These are phyloP conservation scores for Yamadazyma olivae DNA, from an alignment of 805 yeast genomes.

Conservation along the genomic window DNA sequence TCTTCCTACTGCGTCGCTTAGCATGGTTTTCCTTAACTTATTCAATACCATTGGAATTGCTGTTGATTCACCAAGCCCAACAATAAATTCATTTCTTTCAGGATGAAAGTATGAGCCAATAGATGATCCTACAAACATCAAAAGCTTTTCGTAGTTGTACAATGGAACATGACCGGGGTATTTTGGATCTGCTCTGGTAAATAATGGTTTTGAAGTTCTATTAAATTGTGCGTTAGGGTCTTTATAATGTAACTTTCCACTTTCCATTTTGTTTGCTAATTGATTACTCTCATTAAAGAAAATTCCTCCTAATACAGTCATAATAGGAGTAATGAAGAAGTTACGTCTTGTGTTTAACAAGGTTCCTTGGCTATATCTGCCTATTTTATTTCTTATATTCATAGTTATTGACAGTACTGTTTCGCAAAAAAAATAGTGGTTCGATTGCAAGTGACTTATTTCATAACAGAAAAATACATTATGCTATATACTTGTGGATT, in stretches of 20 bases:
- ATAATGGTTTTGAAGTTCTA: slow-evolving; percentile 24
- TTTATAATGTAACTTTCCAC: slow-evolving; percentile 43
- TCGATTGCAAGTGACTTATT: too few species aligned
- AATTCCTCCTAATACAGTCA: slow-evolving; percentile 14
- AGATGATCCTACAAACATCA: slow-evolving; percentile 71
- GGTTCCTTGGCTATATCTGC: too few species aligned
- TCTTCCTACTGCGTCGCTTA: slow-evolving; percentile 72
- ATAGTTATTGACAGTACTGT: too few species aligned
- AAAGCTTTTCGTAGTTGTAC: slow-evolving; percentile 54
- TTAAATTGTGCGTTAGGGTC: slow-evolving; percentile 29
- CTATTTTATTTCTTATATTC: too few species aligned
- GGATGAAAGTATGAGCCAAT: slow-evolving; percentile 77
- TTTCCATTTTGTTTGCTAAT: slow-evolving; percentile 60
- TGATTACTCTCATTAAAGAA: slow-evolving; percentile 43
- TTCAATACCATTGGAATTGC: slow-evolving; percentile 69
- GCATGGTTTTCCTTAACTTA: slow-evolving; percentile 67
- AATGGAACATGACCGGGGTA: slow-evolving; percentile 83
- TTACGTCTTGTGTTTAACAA: too few species aligned
- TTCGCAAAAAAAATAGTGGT: too few species aligned
- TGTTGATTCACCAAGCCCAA: slow-evolving; percentile 86
- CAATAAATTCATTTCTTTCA: slow-evolving; percentile 70
- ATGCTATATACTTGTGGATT: slow-evolving; percentile 9
- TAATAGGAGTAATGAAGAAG: slow-evolving; percentile 1
- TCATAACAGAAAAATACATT: too few species aligned
- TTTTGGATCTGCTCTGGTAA: slow-evolving; percentile 40